Conservation (phyloP, 1,284 basidiomycete genomes). For the Volvariella volvacea region DNA sequence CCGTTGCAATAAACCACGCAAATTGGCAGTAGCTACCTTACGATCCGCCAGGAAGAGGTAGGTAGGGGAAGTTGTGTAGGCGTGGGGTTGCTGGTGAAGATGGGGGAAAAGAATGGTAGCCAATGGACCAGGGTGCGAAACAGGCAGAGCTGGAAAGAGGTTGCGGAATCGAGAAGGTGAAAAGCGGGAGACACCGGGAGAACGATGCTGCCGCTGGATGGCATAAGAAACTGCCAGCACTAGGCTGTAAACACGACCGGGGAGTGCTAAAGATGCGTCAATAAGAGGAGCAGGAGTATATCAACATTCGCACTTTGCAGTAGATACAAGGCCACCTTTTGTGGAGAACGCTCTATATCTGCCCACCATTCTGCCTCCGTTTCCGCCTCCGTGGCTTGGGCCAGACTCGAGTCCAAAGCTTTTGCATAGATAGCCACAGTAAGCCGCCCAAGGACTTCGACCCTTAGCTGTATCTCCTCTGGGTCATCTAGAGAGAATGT, state of each 20-base stretch:
- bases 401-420: constrained; percentile 48
- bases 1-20: constrained; percentile 5
- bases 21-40: constrained; percentile 5
- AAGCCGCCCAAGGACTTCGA: constrained; percentile 36
- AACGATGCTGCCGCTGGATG: constrained; percentile 38
- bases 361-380: constrained; percentile 74
- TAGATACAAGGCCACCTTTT: constrained; percentile 47
- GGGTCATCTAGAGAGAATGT: constrained; percentile 12
- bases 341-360: constrained; percentile 49
- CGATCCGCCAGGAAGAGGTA: constrained; percentile 9
- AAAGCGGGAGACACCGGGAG: constrained; percentile 42
- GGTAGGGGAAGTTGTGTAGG: constrained; percentile 14
- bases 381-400: constrained; percentile 58
- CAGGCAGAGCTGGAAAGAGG: constrained; percentile 38
- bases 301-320: constrained; percentile 50
- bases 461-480: constrained; percentile 25
- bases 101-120: constrained; percentile 61
- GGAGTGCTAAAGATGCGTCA: constrained; percentile 39
- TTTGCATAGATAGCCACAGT: constrained; percentile 53
- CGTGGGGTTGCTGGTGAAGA: constrained; percentile 25
- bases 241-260: constrained; percentile 42
- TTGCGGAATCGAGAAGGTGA: constrained; percentile 42
- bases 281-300: constrained; percentile 5
- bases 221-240: constrained; percentile 35
- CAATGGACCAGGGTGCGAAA: constrained; percentile 40